A percentile compares a stretch with the other conserved stretches of the same genome.
Evolutionary conservation across 2,329 filamentous ascomycete species (phyloP).

Genomic region (Colletotrichum sp.): DNA sequence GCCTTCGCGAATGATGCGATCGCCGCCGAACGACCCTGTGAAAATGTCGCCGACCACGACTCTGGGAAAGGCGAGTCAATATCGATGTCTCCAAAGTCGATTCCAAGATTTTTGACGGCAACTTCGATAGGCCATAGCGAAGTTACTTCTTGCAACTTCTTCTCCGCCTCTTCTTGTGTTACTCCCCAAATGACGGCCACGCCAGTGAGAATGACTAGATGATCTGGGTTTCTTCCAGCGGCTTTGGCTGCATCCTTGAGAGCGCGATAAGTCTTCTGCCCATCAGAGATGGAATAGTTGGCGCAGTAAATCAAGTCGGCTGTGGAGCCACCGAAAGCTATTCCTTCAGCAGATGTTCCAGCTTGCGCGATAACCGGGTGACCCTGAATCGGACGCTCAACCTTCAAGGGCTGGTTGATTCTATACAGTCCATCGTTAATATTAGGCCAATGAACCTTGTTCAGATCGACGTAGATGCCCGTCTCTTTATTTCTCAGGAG

Average conservation of each 20-base stretch:
- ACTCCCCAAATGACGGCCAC: not conserved
- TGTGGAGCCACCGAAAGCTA: not conserved
- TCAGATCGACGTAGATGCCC: not conserved
- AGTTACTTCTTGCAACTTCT: not conserved
- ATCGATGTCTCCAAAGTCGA: not conserved
- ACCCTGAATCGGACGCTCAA: constrained; percentile 9
- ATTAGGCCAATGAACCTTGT: not conserved
- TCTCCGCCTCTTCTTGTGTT: not conserved
- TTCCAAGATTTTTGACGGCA: not conserved
- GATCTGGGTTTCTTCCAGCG: not conserved
- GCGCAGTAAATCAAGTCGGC: constrained; percentile 17
- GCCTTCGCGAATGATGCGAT: not conserved
- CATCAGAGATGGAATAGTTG: constrained; percentile 14
- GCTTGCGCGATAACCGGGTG: constrained; percentile 12
- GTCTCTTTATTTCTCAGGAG: not conserved
- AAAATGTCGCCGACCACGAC: not conserved
- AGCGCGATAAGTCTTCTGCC: not conserved
- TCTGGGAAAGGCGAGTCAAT: not conserved
- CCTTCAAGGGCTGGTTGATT: not conserved
- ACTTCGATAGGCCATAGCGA: not conserved
- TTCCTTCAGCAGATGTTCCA: not conserved
- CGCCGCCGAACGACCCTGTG: not conserved
- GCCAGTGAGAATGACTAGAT: not conserved
- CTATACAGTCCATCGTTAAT: constrained; percentile 7
- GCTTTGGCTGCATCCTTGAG: not conserved